These are phyloP conservation scores for Colletotrichum sp. DNA, from an alignment of 2,329 filamentous ascomycete genomes.

Conservation along the genomic window DNA sequence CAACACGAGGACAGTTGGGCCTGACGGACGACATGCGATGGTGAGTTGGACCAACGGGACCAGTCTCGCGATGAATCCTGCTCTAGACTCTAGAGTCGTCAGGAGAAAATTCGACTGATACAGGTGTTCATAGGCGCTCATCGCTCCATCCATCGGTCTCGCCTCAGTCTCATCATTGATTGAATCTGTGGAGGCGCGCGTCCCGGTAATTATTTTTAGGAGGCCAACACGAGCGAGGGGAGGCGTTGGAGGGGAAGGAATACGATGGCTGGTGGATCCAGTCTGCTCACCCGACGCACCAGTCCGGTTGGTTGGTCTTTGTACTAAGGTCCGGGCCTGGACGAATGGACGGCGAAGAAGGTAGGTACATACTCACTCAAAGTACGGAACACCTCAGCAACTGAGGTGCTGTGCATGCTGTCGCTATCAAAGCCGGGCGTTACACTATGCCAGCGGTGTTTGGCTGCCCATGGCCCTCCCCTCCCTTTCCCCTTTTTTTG, in stretches of 20 bases:
- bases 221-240: slow-evolving; percentile 14
- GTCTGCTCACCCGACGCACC: neutral
- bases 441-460: neutral
- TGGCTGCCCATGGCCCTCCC: neutral
- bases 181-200: slow-evolving; percentile 15
- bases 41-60: neutral
- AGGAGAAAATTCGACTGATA: neutral
- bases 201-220: slow-evolving; percentile 17
- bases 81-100: neutral
- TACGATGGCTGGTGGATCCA: slow-evolving; percentile 17
- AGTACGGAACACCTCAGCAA: neutral
- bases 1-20: neutral
- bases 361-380: neutral
- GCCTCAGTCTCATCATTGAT: slow-evolving; percentile 7
- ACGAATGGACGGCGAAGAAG: neutral
- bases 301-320: neutral
- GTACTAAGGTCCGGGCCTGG: neutral
- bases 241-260: slow-evolving; percentile 4
- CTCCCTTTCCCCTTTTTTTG: neutral
- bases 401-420: neutral
- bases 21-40: neutral
- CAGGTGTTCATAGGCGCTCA: neutral
- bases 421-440: neutral
- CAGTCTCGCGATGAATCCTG: neutral
- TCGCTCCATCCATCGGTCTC: neutral